Evolutionary conservation across 805 yeast species (phyloP).

Genomic region (Barnettozyma salicaria): DNA sequence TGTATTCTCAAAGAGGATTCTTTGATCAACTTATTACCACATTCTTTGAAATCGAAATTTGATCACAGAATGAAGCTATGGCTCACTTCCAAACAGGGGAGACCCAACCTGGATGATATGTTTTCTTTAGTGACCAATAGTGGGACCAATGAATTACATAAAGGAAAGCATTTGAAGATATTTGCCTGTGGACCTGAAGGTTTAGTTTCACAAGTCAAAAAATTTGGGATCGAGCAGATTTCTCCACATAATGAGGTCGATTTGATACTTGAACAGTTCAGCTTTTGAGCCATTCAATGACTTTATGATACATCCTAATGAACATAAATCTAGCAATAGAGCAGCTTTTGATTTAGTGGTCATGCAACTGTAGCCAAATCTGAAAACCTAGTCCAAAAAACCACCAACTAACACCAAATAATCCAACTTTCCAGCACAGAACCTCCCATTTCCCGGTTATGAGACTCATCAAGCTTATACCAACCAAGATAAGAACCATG

Average conservation of each 20-base stretch:
- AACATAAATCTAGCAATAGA: too few species aligned
- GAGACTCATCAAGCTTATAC: conserved; percentile 16
- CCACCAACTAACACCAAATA: conserved; percentile 25
- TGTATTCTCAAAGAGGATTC: conserved; percentile 20
- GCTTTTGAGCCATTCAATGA: conserved; percentile 10
- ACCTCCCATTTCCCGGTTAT: conserved; percentile 15
- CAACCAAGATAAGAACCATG: conserved; percentile 18
- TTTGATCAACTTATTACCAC: conserved; percentile 5
- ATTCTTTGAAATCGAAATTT: too few species aligned
- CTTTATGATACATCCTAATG: too few species aligned
- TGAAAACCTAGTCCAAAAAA: conserved; percentile 19
- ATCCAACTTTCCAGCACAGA: conserved; percentile 22
- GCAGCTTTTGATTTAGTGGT: too few species aligned
- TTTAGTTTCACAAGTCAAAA: conserved; percentile 21
- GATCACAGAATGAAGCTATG: conserved; percentile 12
- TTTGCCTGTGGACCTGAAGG: conserved; percentile 25
- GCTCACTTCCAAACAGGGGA: conserved; percentile 16
- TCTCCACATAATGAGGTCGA: conserved; percentile 10
- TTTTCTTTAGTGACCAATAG: conserved; percentile 6
- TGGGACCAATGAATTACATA: neutral
- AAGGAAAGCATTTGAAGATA: conserved; percentile 10
- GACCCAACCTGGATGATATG: conserved; percentile 18
- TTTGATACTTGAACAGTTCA: conserved; percentile 21
- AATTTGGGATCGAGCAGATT: conserved; percentile 12
- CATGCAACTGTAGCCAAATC: conserved; percentile 18